Evolutionary conservation across 164 flowering plant genomes (phyloP).

Genomic region (Aristolochia californica): DNA sequence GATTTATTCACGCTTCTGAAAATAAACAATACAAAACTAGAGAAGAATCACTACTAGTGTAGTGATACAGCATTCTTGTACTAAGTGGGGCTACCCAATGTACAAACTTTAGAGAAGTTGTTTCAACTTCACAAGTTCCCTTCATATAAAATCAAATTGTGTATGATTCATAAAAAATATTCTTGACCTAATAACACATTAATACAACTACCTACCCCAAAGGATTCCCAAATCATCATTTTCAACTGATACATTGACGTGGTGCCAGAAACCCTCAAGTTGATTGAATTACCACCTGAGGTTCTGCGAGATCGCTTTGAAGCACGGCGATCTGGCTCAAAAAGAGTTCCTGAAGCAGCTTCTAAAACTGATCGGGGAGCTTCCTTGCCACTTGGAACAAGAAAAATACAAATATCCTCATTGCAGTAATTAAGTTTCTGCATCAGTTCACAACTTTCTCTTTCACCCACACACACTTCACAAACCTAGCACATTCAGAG

Average conservation of each 20-base stretch:
- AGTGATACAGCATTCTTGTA: background rate
- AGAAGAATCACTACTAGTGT: background rate
- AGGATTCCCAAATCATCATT: conserved; percentile 98
- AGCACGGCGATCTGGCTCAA: conserved; percentile 66
- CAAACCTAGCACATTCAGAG: conserved; percentile 40
- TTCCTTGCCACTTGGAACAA: conserved; percentile 73
- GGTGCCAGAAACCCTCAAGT: conserved; percentile 76
- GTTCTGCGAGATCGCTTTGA: conserved; percentile 86
- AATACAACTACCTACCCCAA: conserved; percentile 60
- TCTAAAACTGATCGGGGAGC: conserved; percentile 76
- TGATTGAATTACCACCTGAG: conserved; percentile 45
- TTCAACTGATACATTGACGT: conserved; percentile 85
- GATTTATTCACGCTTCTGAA: background rate
- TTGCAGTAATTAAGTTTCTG: conserved; percentile 63
- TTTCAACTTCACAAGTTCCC: too few species aligned
- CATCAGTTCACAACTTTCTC: conserved; percentile 76
- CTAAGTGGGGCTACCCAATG: too few species aligned
- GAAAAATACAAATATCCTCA: conserved; percentile 57
- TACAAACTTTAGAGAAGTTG: too few species aligned
- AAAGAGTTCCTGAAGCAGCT: conserved; percentile 57
- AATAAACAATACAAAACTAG: background rate
- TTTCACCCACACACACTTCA: conserved; percentile 89
- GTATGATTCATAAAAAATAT: background rate
- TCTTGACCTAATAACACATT: background rate
- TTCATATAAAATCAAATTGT: background rate